A percentile compares a stretch with the other conserved stretches of the same genome.
Evolutionary conservation across 306 rosid species (phyloP).

Genomic region (Cicer judaicum): DNA sequence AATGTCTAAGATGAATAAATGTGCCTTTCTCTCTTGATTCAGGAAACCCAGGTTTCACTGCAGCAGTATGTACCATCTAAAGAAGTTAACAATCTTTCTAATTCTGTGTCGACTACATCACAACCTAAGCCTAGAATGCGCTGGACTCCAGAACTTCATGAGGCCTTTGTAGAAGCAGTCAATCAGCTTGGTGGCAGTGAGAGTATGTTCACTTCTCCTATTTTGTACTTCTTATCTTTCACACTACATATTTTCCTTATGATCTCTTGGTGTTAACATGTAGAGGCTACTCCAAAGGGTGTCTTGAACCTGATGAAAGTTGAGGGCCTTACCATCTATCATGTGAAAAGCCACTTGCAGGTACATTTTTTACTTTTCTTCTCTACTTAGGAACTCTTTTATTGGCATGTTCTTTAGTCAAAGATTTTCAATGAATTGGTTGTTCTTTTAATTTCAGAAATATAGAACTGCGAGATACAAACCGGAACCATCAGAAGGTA

Average conservation of each 20-base stretch:
- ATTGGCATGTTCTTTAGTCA: constrained; percentile 1
- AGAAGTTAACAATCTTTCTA: constrained; percentile 56
- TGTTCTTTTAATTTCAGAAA: constrained; percentile 61
- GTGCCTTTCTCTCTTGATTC: constrained; percentile 50
- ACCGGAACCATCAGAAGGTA: constrained; percentile 90
- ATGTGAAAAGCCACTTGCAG: constrained; percentile 96
- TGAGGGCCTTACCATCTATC: constrained; percentile 92
- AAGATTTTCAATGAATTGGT: constrained; percentile 25
- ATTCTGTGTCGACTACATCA: constrained; percentile 54
- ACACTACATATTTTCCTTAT: not conserved
- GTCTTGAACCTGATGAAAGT: constrained; percentile 84
- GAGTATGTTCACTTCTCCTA: constrained; percentile 55
- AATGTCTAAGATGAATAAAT: constrained; percentile 39
- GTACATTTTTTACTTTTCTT: constrained; percentile 50
- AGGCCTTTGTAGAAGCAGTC: constrained; percentile 94
- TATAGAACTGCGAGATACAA: constrained; percentile 94
- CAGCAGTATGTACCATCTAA: constrained; percentile 50
- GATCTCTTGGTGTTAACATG: constrained; percentile 40
- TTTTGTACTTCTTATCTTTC: constrained; percentile 29
- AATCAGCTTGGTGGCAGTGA: constrained; percentile 90
- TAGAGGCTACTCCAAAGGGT: constrained; percentile 99
- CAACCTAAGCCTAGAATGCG: constrained; percentile 88
- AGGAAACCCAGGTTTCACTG: constrained; percentile 52
- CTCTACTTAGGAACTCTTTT: constrained; percentile 19
- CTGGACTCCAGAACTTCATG: constrained; percentile 97